These are phyloP conservation scores for Suhomyces vadensis DNA, from an alignment of 805 yeast genomes.

Conservation along the genomic window DNA sequence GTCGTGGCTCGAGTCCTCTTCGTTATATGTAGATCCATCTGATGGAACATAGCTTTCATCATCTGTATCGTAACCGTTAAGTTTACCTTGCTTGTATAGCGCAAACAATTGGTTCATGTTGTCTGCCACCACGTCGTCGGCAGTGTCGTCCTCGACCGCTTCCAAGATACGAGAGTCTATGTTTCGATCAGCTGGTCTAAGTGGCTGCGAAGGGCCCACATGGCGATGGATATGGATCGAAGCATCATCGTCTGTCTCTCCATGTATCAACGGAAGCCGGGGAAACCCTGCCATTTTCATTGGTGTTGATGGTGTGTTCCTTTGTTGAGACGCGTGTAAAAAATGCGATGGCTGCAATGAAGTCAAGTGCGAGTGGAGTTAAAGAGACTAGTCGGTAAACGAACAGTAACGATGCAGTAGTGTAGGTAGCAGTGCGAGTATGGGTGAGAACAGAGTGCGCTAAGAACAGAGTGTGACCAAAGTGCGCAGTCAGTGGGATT, in stretches of 20 bases:
- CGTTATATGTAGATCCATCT: conserved; percentile 11
- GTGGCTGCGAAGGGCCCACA: conserved; percentile 41
- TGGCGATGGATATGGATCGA: conserved; percentile 40
- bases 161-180: conserved; percentile 22
- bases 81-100: conserved; percentile 11
- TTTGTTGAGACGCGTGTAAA: too few species aligned
- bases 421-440: too few species aligned
- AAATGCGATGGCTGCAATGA: too few species aligned
- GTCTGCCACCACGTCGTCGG: conserved; percentile 7
- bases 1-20: conserved; percentile 13
- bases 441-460: too few species aligned
- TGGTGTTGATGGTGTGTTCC: too few species aligned
- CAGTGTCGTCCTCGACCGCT: conserved; percentile 14
- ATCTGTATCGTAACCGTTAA: conserved; percentile 4
- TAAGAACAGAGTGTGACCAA: too few species aligned
- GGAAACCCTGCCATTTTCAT: conserved; percentile 28
- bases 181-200: conserved; percentile 19
- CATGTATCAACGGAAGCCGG: conserved; percentile 35
- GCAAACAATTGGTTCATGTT: conserved; percentile 12
- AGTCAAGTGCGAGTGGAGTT: too few species aligned
- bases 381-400: too few species aligned
- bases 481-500: too few species aligned
- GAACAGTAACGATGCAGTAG: too few species aligned
- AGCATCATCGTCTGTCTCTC: conserved; percentile 44
- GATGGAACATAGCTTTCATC: conserved; percentile 8